Percentiles rank a stretch among this genome's conserved stretches.
Evolutionary conservation across 257 asterid species (phyloP).

Genomic region (Solanum neorickii): DNA sequence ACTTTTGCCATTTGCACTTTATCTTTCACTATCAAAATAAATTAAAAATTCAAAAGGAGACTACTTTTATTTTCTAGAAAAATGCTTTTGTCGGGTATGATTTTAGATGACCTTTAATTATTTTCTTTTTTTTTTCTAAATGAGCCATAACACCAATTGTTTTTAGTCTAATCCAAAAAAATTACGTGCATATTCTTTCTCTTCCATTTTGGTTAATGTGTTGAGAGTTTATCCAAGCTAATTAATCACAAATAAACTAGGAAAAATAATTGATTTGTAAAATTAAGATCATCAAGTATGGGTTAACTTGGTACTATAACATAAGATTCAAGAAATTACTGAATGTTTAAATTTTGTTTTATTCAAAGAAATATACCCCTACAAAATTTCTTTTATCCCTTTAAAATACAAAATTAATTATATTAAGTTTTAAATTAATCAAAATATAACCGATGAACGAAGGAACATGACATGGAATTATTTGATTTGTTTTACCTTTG

Average conservation of each 20-base stretch:
- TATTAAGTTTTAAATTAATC: not conserved
- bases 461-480: not conserved
- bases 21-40: not conserved
- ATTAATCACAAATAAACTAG: not conserved
- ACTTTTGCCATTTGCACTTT: not conserved
- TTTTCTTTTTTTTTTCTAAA: not conserved
- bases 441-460: not conserved
- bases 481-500: not conserved
- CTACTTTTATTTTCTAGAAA: not conserved
- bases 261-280: not conserved
- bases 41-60: not conserved
- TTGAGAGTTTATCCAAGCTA: not conserved
- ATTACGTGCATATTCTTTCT: not conserved
- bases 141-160: not conserved
- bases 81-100: not conserved
- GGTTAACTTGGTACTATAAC: not conserved
- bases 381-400: not conserved
- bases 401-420: not conserved
- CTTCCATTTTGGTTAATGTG: not conserved
- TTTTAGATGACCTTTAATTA: not conserved
- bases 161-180: not conserved
- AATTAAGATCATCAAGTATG: not conserved
- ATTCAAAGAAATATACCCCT: not conserved
- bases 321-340: not conserved
- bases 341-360: not conserved